Percentiles rank a stretch among this genome's conserved stretches.
Conservation (phyloP, 768 basidiomycete genomes). For the Kondoa subrosea region DNA sequence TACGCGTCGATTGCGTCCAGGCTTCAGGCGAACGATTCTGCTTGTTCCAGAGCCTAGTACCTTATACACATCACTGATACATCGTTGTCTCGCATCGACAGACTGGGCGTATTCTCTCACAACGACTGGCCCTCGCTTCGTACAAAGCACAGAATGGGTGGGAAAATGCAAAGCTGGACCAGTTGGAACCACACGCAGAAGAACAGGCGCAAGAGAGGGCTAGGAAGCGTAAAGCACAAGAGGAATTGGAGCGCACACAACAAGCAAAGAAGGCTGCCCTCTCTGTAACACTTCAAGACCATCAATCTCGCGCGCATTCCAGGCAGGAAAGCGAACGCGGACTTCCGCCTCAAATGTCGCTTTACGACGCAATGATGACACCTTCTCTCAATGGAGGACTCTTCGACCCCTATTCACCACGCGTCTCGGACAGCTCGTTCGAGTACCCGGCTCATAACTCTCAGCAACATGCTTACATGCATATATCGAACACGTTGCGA, state of each 20-base stretch:
- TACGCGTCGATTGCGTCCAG: too few species aligned
- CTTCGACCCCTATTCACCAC: conserved; percentile 2
- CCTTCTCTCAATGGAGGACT: neutral
- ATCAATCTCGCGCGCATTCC: neutral
- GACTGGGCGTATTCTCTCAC: conserved; percentile 24
- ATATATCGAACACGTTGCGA: too few species aligned
- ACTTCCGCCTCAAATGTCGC: conserved; percentile 3
- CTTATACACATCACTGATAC: too few species aligned
- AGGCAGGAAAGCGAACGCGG: neutral
- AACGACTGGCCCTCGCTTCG: conserved; percentile 22
- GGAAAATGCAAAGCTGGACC: conserved; percentile 21
- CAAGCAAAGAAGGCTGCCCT: neutral
- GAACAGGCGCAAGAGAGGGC: neutral
- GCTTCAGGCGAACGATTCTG: too few species aligned
- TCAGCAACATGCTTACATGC: neutral
- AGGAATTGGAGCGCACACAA: conserved; percentile 8
- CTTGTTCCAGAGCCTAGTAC: too few species aligned
- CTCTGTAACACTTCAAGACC: neutral
- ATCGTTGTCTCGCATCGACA: conserved; percentile 1
- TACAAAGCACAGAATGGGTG: conserved; percentile 25
- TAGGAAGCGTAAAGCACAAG: conserved; percentile 4
- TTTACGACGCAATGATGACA: conserved; percentile 8
- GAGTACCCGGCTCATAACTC: neutral
- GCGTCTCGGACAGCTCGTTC: neutral
- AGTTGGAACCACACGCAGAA: conserved; percentile 21